phyloP scores from a whole-genome alignment of 768 basidiomycete genomes.

The Trametes punicea region DNA sequence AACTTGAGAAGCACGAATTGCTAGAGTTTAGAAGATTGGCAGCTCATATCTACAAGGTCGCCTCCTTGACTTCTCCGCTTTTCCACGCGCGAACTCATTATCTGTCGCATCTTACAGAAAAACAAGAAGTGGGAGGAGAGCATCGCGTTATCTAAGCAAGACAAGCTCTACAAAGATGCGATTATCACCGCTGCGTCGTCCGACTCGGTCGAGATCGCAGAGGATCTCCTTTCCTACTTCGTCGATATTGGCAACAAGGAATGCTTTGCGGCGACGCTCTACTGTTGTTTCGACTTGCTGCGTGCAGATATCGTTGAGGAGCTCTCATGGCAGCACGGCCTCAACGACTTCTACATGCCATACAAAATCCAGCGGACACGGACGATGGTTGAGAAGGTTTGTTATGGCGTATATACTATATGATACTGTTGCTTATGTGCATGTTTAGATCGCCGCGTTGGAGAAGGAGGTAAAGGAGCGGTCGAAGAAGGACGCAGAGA shows the following conservation, averaged over 20 bases:
- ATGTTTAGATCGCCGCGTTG: conserved; percentile 37
- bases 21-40: conserved; percentile 95
- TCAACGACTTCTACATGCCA: conserved; percentile 98
- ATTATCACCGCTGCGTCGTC: conserved; percentile 92
- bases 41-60: conserved; percentile 92
- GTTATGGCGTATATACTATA: not conserved
- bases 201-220: conserved; percentile 80
- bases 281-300: conserved; percentile 92
- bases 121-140: conserved; percentile 96
- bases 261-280: conserved; percentile 89
- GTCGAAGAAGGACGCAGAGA: conserved; percentile 79
- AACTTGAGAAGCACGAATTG: conserved; percentile 85
- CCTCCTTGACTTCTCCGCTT: not conserved
- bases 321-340: conserved; percentile 91
- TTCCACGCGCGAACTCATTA: not conserved
- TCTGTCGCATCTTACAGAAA: conserved; percentile 80
- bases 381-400: conserved; percentile 71
- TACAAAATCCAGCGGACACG: conserved; percentile 89
- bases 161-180: conserved; percentile 96
- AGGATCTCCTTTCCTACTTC: conserved; percentile 94
- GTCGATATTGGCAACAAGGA: conserved; percentile 99
- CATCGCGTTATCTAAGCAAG: conserved; percentile 90
- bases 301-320: conserved; percentile 92
- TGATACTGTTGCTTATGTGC: not conserved
- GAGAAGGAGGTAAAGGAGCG: conserved; percentile 91